A percentile compares a stretch with the other conserved stretches of the same genome.
Evolutionary conservation across 208 protist genomes (phyloP).

Genomic region (Crithidia thermophila): DNA sequence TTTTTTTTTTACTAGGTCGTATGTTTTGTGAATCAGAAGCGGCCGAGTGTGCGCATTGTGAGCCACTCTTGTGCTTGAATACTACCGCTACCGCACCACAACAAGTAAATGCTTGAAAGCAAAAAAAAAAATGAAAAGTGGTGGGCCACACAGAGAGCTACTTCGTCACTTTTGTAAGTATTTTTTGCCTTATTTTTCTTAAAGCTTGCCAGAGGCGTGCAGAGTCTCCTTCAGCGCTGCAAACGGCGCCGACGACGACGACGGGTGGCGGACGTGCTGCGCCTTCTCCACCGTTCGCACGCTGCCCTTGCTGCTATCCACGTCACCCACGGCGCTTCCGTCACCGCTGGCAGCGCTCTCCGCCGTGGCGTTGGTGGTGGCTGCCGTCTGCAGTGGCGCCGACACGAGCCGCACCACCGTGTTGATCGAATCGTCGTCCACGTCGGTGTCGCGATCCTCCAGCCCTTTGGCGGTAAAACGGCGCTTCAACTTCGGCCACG

Average conservation of each 20-base stretch:
- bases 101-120: neutral
- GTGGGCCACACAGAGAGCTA: neutral
- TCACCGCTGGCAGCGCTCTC: neutral
- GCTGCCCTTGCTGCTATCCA: neutral
- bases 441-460: conserved; percentile 44
- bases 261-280: conserved; percentile 42
- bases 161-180: no score
- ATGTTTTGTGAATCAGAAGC: no score
- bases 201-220: conserved; percentile 53
- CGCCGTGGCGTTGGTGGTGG: neutral
- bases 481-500: conserved; percentile 82
- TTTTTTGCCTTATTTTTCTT: conserved; percentile 5
- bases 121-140: conserved; percentile 4
- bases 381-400: neutral
- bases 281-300: conserved; percentile 46
- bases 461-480: conserved; percentile 67
- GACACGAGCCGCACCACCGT: conserved; percentile 72
- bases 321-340: neutral
- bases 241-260: conserved; percentile 68
- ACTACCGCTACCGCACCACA: no score
- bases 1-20: no score
- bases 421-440: conserved; percentile 70
- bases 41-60: no score
- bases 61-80: no score
- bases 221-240: conserved; percentile 61